Conservation (phyloP, 306 rosid species). For the Albizia julibrissin region DNA sequence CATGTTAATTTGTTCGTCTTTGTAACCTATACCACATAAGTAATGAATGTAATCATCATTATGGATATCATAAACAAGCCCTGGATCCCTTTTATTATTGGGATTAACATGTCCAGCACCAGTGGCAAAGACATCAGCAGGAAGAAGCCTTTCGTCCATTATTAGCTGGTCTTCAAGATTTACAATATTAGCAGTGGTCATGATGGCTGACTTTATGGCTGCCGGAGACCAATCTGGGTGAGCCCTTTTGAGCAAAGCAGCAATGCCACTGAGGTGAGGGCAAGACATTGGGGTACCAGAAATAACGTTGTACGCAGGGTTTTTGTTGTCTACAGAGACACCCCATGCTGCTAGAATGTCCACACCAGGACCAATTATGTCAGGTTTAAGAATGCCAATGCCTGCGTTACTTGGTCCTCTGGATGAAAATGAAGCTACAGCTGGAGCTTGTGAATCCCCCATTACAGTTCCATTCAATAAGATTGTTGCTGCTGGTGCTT, state of each 20-base stretch:
- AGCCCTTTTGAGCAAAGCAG: constrained; percentile 59
- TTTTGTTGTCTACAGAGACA: constrained; percentile 36
- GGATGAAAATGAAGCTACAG: constrained; percentile 52
- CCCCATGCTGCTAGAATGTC: constrained; percentile 65
- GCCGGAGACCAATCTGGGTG: constrained; percentile 74
- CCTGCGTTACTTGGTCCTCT: constrained; percentile 57
- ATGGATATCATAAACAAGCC: constrained; percentile 53
- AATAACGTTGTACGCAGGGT: constrained; percentile 41
- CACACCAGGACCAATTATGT: constrained; percentile 58
- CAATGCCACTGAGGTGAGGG: constrained; percentile 61
- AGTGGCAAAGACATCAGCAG: constrained; percentile 51
- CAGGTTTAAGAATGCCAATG: constrained; percentile 60
- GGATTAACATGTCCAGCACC: constrained; percentile 73
- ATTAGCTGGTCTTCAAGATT: constrained; percentile 42
- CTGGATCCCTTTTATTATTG: constrained; percentile 41
- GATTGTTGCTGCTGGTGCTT: constrained; percentile 41
- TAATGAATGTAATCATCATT: constrained; percentile 53
- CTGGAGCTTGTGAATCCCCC: constrained; percentile 44
- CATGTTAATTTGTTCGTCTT: constrained; percentile 27
- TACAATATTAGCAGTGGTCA: constrained; percentile 41
- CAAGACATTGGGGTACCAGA: constrained; percentile 68
- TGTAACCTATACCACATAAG: constrained; percentile 51
- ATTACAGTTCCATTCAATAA: constrained; percentile 50
- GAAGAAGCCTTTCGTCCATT: constrained; percentile 35
- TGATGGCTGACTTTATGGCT: constrained; percentile 63